A percentile compares a stretch with the other conserved stretches of the same genome.
Conservation (phyloP, 176 grass and related monocot species). For the Miscanthus lutarioriparius region DNA sequence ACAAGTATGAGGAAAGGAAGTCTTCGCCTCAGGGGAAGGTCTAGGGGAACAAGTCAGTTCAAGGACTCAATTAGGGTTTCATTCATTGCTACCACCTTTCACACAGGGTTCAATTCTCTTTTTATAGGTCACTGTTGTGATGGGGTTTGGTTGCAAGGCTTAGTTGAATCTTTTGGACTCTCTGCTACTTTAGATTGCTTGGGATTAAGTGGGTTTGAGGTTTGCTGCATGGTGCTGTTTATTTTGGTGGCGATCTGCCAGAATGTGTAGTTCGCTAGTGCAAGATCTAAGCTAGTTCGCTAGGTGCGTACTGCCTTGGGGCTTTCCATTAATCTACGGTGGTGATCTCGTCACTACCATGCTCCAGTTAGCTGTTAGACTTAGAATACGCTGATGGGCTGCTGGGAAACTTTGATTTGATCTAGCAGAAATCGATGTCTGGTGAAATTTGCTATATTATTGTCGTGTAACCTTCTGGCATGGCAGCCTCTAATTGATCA, state of each 20-base stretch:
- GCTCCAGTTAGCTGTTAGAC: not conserved
- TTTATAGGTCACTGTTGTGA: too few species aligned
- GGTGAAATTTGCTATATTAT: too few species aligned
- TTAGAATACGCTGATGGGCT: not conserved
- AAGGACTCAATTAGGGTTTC: too few species aligned
- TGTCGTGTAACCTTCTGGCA: not conserved
- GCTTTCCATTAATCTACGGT: too few species aligned
- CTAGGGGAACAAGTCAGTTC: too few species aligned
- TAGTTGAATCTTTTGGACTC: not conserved
- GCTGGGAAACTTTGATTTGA: not conserved
- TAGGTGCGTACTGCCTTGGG: too few species aligned
- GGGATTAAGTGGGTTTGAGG: not conserved
- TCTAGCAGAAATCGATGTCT: not conserved
- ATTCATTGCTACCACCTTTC: too few species aligned
- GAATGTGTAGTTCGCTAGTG: not conserved
- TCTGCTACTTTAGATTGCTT: not conserved
- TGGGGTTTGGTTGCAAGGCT: too few species aligned
- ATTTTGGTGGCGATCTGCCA: not conserved
- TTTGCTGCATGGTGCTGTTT: not conserved
- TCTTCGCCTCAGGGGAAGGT: too few species aligned
- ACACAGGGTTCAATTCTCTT: too few species aligned
- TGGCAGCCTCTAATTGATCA: not conserved
- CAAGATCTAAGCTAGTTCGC: not conserved
- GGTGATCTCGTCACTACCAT: not conserved
- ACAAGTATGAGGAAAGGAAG: too few species aligned